Conservation (phyloP, 2,329 filamentous ascomycete genomes). For the Cladosporium sp. region DNA sequence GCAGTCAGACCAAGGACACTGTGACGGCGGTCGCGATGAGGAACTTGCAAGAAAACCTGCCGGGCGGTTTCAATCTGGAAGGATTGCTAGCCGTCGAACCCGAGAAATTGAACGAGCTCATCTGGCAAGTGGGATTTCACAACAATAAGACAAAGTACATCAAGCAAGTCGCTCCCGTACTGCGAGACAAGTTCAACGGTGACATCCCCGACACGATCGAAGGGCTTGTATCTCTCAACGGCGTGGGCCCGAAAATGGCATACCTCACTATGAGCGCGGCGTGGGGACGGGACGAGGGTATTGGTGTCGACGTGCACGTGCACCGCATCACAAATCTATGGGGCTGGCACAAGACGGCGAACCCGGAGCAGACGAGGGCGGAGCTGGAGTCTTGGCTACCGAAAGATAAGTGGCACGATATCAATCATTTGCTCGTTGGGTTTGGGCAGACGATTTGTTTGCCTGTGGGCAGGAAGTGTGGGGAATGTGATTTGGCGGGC, state of each 20-base stretch:
- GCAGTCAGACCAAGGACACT: slow-evolving; percentile 89
- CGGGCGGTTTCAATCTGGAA: slow-evolving; percentile 64
- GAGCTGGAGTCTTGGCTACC: slow-evolving; percentile 81
- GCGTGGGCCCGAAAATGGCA: slow-evolving; percentile 93
- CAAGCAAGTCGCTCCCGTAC: slow-evolving; percentile 68
- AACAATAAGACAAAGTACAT: slow-evolving; percentile 89
- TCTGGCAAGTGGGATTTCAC: slow-evolving; percentile 84
- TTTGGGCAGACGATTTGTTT: slow-evolving; percentile 83
- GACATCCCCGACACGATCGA: slow-evolving; percentile 79
- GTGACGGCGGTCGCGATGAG: slow-evolving; percentile 81
- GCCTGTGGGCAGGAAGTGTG: slow-evolving; percentile 75
- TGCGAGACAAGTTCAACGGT: slow-evolving; percentile 64
- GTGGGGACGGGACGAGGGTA: slow-evolving; percentile 67
- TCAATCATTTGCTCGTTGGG: slow-evolving; percentile 85
- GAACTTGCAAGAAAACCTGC: slow-evolving; percentile 70
- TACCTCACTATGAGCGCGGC: slow-evolving; percentile 80
- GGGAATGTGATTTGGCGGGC: slow-evolving; percentile 76
- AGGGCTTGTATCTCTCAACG: slow-evolving; percentile 72
- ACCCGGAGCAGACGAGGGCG: slow-evolving; percentile 74
- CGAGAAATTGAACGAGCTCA: slow-evolving; percentile 64
- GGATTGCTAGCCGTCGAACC: slow-evolving; percentile 72
- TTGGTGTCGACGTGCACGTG: slow-evolving; percentile 92
- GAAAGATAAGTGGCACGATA: slow-evolving; percentile 81
- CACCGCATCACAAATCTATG: slow-evolving; percentile 92
- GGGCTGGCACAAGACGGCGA: slow-evolving; percentile 82